A percentile compares a stretch with the other conserved stretches of the same genome.
These are phyloP conservation scores for Diplodia corticola DNA, from an alignment of 2,329 filamentous ascomycete species.

Conservation along the genomic window DNA sequence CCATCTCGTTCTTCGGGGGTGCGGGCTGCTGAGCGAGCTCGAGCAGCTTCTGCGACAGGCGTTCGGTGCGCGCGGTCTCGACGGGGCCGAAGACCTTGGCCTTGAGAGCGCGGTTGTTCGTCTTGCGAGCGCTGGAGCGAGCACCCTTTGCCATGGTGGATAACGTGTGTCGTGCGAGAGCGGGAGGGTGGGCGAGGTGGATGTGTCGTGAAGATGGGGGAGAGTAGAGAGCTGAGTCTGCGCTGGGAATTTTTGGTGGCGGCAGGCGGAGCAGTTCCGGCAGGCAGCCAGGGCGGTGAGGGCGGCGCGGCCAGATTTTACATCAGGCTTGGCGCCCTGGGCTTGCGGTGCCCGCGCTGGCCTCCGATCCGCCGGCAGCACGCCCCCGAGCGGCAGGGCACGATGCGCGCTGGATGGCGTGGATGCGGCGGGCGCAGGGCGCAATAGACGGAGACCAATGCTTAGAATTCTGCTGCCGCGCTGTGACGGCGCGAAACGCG, in stretches of 20 bases:
- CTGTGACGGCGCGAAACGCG: not conserved
- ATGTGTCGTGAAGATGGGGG: constrained; percentile 24
- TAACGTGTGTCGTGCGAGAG: constrained; percentile 29
- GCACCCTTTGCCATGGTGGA: constrained; percentile 79
- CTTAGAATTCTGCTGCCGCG: not conserved
- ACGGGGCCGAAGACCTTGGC: constrained; percentile 80
- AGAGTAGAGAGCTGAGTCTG: not conserved
- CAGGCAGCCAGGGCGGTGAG: constrained; percentile 5
- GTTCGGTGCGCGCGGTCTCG: constrained; percentile 74
- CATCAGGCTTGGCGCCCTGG: constrained; percentile 13
- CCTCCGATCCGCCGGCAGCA: constrained; percentile 2
- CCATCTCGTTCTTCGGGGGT: constrained; percentile 47
- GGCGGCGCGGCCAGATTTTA: constrained; percentile 13
- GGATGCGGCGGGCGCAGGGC: not conserved
- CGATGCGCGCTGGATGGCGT: not conserved
- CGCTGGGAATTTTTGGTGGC: constrained; percentile 13
- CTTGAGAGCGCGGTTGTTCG: constrained; percentile 80
- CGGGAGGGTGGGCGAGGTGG: not conserved
- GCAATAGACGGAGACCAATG: not conserved
- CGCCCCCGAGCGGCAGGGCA: not conserved
- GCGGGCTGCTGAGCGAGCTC: constrained; percentile 77
- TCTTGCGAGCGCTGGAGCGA: constrained; percentile 75
- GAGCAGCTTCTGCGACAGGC: constrained; percentile 81
- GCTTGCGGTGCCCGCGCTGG: constrained; percentile 4
- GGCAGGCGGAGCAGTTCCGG: not conserved